Conservation (phyloP, 192 early-diverging fungal genomes). For the Funneliformis mosseae region DNA sequence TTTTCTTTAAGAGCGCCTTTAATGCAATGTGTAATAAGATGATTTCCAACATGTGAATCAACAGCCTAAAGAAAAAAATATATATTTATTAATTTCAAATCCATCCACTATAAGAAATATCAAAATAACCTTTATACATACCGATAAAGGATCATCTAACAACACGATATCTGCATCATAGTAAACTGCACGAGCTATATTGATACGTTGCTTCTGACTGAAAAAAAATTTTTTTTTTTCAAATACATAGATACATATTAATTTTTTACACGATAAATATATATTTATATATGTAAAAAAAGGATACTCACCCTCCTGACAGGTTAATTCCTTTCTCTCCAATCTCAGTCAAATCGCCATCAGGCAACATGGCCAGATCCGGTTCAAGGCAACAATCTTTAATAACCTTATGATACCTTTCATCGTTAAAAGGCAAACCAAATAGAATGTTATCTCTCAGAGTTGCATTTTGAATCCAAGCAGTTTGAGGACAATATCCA, state of each 20-base stretch:
- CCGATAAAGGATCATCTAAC: constrained; percentile 66
- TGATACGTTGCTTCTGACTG: constrained; percentile 64
- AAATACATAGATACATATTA: too few relatives aligned
- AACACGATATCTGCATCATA: constrained; percentile 66
- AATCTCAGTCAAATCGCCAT: constrained; percentile 69
- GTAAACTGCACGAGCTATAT: constrained; percentile 65
- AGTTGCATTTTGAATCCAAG: constrained; percentile 71
- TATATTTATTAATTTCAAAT: not conserved
- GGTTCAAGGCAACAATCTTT: constrained; percentile 60
- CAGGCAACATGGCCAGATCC: constrained; percentile 64
- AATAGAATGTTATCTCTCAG: constrained; percentile 80
- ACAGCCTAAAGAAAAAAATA: constrained; percentile 30
- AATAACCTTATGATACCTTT: constrained; percentile 60
- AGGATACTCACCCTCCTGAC: constrained; percentile 52
- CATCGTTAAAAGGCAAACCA: constrained; percentile 61
- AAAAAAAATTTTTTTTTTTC: not conserved
- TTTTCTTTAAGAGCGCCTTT: constrained; percentile 46
- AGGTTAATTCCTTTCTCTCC: constrained; percentile 71
- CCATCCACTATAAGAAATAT: not conserved
- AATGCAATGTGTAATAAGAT: constrained; percentile 52
- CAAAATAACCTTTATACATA: not conserved
- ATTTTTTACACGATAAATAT: not conserved
- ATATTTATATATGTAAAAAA: not conserved
- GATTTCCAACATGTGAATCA: constrained; percentile 49
- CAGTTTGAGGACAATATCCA: constrained; percentile 64